Evolutionary conservation across 305 asterid species (phyloP).

Genomic region (Solanum chacoense): DNA sequence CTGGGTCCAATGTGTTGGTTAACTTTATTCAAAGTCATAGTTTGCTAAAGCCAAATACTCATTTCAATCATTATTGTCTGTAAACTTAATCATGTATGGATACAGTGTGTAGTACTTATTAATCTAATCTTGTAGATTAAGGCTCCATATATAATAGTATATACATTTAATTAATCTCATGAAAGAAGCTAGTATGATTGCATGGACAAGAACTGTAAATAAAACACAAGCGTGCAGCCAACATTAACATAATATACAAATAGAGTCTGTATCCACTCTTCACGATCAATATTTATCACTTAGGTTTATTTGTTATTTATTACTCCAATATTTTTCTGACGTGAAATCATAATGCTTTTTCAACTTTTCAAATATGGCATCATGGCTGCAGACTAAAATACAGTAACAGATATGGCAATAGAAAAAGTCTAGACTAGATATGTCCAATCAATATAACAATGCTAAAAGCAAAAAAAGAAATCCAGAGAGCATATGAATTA

Average conservation of each 20-base stretch:
- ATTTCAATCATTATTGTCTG: slow-evolving; percentile 6
- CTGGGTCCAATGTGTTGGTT: slow-evolving; percentile 23
- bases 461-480: background rate
- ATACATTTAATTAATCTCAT: background rate
- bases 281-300: background rate
- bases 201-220: slow-evolving; percentile 1
- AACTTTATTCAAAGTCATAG: slow-evolving; percentile 9
- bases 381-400: background rate
- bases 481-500: background rate
- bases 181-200: background rate
- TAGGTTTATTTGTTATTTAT: background rate
- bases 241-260: background rate
- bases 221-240: slow-evolving; percentile 9
- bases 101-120: background rate
- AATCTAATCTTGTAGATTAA: slow-evolving; percentile 2
- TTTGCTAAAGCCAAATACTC: slow-evolving; percentile 1
- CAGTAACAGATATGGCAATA: background rate
- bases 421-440: background rate
- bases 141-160: background rate
- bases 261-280: background rate
- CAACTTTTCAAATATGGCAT: background rate
- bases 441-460: background rate
- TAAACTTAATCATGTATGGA: background rate
- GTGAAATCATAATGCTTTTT: background rate
- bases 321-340: background rate